Conservation (phyloP, 225 moss, liverwort and hornwort genomes). For the Bryum argenteum region DNA sequence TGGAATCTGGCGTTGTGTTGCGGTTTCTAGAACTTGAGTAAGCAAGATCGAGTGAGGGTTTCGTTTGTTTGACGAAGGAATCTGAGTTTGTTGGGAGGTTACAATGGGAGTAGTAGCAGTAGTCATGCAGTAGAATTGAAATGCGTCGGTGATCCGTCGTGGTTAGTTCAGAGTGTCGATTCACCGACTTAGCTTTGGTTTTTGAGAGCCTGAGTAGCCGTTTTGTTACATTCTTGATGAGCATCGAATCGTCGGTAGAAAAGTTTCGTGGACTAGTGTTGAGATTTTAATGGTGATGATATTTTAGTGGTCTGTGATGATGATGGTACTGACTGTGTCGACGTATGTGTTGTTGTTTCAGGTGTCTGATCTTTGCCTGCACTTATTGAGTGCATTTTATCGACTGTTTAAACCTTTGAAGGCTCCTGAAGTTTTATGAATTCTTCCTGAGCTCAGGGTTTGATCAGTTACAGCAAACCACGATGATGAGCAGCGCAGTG, state of each 20-base stretch:
- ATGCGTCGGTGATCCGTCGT: too few relatives aligned
- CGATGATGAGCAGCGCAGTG: conserved; percentile 1
- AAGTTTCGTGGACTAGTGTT: background rate
- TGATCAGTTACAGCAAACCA: background rate
- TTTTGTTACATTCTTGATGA: background rate
- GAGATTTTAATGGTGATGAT: background rate
- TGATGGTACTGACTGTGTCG: conserved; percentile 22
- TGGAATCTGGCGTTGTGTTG: too few relatives aligned
- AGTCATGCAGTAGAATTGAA: too few relatives aligned
- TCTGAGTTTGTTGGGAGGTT: too few relatives aligned
- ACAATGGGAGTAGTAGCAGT: too few relatives aligned
- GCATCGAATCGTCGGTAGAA: conserved; percentile 9
- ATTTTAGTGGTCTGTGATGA: background rate
- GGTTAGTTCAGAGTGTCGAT: too few relatives aligned
- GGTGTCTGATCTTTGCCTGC: conserved; percentile 25
- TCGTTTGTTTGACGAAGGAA: too few relatives aligned
- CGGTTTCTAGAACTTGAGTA: too few relatives aligned
- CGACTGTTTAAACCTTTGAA: background rate
- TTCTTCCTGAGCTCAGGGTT: background rate
- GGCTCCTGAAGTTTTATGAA: background rate
- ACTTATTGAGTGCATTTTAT: conserved; percentile 19
- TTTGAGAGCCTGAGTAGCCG: background rate
- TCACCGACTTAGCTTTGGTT: too few relatives aligned
- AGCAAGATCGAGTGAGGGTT: too few relatives aligned
- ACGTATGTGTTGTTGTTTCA: conserved; percentile 30